phyloP scores from a whole-genome alignment of 2,329 filamentous ascomycete species.

The Ophiosphaerella korrae region DNA sequence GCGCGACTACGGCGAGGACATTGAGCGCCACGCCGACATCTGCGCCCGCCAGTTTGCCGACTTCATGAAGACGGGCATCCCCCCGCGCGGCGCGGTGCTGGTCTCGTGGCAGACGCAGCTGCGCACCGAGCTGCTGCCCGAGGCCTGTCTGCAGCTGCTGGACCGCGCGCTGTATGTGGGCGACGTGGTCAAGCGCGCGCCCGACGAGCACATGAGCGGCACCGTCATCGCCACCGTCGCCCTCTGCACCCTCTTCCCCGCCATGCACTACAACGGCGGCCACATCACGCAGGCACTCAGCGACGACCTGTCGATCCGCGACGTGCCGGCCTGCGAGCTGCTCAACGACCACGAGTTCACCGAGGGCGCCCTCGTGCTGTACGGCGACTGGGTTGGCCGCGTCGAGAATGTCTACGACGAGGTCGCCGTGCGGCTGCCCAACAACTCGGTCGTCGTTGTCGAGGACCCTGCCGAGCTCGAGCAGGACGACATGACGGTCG shows the following conservation, averaged over 20 bases:
- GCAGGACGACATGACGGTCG: constrained; percentile 41
- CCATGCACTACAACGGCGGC: constrained; percentile 31
- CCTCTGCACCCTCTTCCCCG: constrained; percentile 52
- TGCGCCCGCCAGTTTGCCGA: constrained; percentile 39
- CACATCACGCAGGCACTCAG: constrained; percentile 26
- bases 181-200: constrained; percentile 59
- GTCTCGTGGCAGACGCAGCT: constrained; percentile 55
- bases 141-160: constrained; percentile 55
- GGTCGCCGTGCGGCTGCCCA: constrained; percentile 56
- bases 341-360: constrained; percentile 52
- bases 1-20: constrained; percentile 46
- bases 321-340: constrained; percentile 54
- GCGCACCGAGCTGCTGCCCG: constrained; percentile 48
- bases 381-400: constrained; percentile 61
- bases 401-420: constrained; percentile 57
- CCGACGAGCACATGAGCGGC: constrained; percentile 58
- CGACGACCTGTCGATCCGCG: constrained; percentile 44
- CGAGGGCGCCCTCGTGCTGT: constrained; percentile 60
- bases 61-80: constrained; percentile 53
- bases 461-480: constrained; percentile 52
- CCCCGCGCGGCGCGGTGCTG: constrained; percentile 58
- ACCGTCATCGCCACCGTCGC: constrained; percentile 58
- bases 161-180: constrained; percentile 62
- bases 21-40: constrained; percentile 42
- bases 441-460: constrained; percentile 61